Base-by-base conservation (phyloP, 202 grass and related monocot species). In the Setaria italica region DNA sequence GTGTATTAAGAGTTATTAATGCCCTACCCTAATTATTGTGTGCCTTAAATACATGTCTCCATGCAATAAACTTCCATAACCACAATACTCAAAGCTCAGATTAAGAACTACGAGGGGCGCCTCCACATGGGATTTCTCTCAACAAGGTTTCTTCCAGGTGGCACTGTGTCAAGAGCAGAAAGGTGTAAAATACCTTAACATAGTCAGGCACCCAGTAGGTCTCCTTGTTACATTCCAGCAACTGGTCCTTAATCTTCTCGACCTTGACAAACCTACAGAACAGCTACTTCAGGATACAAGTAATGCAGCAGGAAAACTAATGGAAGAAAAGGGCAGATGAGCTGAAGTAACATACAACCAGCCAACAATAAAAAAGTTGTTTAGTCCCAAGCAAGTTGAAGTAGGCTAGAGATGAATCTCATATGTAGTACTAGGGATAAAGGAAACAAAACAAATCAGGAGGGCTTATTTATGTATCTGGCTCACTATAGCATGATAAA, bases 201-300 rank as follows among this genome's bases (percentile, higher is more conserved):
- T 97, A 94, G 43, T 99, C 97, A 67, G 97, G 97, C 80, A 99
- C 94, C 97, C 97, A 99, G 71, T 99, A 92, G 32, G 97, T 97
- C 56, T 97, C 81, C 76, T 90, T 94, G 88, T 97, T 99, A 87
- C 97, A 97, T 80, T 99, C 90, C 59, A 99, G 88, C 74, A 99
- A 87, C 77, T 99, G 92, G 39, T 94, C 88, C 78, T 92, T 99
- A 63, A 99, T 99, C 74, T 94, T 94, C 81, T 99, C 97, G 83
- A 99, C 97, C 87, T 95, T 90, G 81, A 99, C 89, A 86, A 99
- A 99, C 97, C 97, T 99, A 67, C 33, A 87, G 37, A 70, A 78
- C 70, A 81, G 62, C 20, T 81, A 43, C 66, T 82, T 79, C 67
- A 85, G 79, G 62, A 83, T 65, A 49, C 41, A 58, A 74, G 55